phyloP scores from a whole-genome alignment of 805 yeast species.

The Nakazawaea wickerhamii region DNA sequence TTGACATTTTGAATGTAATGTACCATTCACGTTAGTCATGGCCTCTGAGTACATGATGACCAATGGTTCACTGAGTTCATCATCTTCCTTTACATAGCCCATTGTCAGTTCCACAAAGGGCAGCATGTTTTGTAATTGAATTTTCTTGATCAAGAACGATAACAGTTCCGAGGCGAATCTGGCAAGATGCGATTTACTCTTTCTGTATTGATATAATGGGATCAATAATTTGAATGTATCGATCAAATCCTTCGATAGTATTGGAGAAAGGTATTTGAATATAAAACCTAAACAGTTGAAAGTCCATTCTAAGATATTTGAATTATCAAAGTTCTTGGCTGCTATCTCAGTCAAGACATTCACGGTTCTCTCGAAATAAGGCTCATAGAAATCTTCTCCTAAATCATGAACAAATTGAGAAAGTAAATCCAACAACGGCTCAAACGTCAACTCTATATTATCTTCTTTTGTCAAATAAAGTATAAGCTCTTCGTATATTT shows the following conservation, averaged over 20 bases:
- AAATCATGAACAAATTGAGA: conserved; percentile 88
- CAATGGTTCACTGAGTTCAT: conserved; percentile 37
- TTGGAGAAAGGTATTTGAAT: conserved; percentile 77
- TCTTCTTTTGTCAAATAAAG: conserved; percentile 36
- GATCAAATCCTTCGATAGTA: conserved; percentile 53
- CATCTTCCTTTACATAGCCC: conserved; percentile 21
- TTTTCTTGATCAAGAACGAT: conserved; percentile 74
- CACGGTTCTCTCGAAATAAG: conserved; percentile 52
- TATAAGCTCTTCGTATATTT: conserved; percentile 40
- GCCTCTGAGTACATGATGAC: conserved; percentile 66
- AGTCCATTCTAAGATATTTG: conserved; percentile 71
- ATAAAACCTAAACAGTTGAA: conserved; percentile 83
- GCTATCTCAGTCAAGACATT: conserved; percentile 44
- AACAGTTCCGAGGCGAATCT: conserved; percentile 89
- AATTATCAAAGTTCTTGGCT: conserved; percentile 43
- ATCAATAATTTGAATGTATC: conserved; percentile 64
- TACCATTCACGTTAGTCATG: conserved; percentile 61
- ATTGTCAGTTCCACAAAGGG: conserved; percentile 38
- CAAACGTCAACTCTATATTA: conserved; percentile 67
- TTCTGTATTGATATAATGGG: conserved; percentile 54
- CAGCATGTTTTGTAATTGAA: conserved; percentile 41
- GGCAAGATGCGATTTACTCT: conserved; percentile 56
- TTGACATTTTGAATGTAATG: conserved; percentile 69
- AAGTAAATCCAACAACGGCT: conserved; percentile 74
- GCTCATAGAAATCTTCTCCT: conserved; percentile 80